phyloP scores from a whole-genome alignment of 306 rosid species.

The Malus sylvestris region DNA sequence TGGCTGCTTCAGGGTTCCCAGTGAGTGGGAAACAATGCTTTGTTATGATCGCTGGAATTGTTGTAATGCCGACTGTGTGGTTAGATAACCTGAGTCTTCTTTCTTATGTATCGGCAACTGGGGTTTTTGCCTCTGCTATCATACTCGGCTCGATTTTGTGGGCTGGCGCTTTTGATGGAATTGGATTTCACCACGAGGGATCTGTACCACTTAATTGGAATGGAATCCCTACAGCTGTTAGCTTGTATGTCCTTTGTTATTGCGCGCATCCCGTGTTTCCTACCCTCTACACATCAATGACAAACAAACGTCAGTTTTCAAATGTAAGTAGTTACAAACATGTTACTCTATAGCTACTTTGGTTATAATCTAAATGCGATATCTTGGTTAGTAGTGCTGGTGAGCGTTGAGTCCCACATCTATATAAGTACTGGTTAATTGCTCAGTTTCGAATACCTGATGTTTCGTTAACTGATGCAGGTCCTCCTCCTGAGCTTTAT shows the following conservation, averaged over 20 bases:
- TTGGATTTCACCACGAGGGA: conserved; percentile 37
- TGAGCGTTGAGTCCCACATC: not conserved
- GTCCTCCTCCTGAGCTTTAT: conserved; percentile 52
- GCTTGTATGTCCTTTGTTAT: conserved; percentile 60
- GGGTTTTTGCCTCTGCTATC: conserved; percentile 45
- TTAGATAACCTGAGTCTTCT: conserved; percentile 43
- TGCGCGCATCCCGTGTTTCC: conserved; percentile 69
- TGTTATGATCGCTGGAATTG: conserved; percentile 29
- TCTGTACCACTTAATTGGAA: conserved; percentile 29
- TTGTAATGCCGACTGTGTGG: conserved; percentile 55
- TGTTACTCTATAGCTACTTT: no score
- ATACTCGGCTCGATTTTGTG: conserved; percentile 41
- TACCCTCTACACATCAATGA: conserved; percentile 54
- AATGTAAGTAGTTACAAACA: conserved; percentile 30
- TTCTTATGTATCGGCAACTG: conserved; percentile 57
- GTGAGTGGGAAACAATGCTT: conserved; percentile 32
- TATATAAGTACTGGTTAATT: no score
- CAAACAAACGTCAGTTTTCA: conserved; percentile 47
- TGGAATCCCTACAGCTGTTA: conserved; percentile 55
- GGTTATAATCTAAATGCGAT: no score
- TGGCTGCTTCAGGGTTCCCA: conserved; percentile 32
- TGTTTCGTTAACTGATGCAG: conserved; percentile 27
- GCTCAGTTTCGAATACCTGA: not conserved
- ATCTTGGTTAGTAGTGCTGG: not conserved
- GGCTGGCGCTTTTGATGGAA: conserved; percentile 40